Evolutionary conservation across 140 eudicot genomes (phyloP).

Genomic region (Bidens hawaiensis): DNA sequence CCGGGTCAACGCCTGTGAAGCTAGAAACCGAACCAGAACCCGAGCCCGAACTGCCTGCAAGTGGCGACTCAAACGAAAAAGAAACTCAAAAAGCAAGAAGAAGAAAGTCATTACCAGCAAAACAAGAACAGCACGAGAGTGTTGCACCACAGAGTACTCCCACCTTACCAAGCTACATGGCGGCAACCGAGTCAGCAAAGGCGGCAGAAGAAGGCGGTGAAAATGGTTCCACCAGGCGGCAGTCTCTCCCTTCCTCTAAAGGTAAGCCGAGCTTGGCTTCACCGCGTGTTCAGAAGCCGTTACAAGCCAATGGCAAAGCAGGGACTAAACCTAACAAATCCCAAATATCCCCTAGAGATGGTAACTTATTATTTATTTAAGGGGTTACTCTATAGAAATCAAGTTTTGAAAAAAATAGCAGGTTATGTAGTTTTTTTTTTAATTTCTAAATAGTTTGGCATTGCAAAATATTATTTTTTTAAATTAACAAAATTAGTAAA

Average conservation of each 20-base stretch:
- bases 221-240: slow-evolving; percentile 67
- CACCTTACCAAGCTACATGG: slow-evolving; percentile 92
- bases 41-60: too few relatives aligned
- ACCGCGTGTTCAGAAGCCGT: slow-evolving; percentile 73
- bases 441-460: too few relatives aligned
- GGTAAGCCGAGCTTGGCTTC: slow-evolving; percentile 65
- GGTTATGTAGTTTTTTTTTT: too few relatives aligned
- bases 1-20: slow-evolving; percentile 21
- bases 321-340: slow-evolving; percentile 61
- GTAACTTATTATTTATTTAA: too few relatives aligned
- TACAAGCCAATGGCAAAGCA: slow-evolving; percentile 73
- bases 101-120: slow-evolving; percentile 79
- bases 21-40: slow-evolving; percentile 24
- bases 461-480: too few relatives aligned
- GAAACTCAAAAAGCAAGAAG: slow-evolving; percentile 53
- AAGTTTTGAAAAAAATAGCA: too few relatives aligned
- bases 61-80: slow-evolving; percentile 43
- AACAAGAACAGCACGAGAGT: slow-evolving; percentile 65
- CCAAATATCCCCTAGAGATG: slow-evolving; percentile 71
- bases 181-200: slow-evolving; percentile 94
- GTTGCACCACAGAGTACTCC: slow-evolving; percentile 58
- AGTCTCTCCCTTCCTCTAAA: slow-evolving; percentile 76
- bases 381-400: too few relatives aligned
- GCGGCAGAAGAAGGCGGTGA: slow-evolving; percentile 67
- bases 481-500: too few relatives aligned